A percentile compares a stretch with the other conserved stretches of the same genome.
These are phyloP conservation scores for Globisporangium iwayamae DNA, from an alignment of 352 stramenopile genomes.

Conservation along the genomic window DNA sequence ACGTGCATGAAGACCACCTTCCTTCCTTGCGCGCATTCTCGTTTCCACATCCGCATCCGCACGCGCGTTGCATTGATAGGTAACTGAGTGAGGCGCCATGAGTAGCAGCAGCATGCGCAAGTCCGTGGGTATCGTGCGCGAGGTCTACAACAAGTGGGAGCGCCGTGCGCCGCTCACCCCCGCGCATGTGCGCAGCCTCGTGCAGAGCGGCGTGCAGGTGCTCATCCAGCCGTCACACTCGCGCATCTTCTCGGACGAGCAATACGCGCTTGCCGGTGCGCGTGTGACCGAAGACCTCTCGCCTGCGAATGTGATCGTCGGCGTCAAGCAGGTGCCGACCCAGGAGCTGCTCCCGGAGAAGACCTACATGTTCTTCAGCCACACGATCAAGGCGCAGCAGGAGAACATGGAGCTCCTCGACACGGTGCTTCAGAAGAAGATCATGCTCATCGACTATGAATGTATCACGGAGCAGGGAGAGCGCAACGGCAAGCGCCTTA, in stretches of 20 bases:
- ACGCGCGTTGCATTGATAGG: background rate
- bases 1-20: background rate
- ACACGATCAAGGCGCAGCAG: constrained; percentile 96
- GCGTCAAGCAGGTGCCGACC: constrained; percentile 93
- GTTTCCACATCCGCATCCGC: constrained; percentile 6
- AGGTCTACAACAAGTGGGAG: constrained; percentile 96
- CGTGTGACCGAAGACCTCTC: constrained; percentile 88
- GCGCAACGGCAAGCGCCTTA: constrained; percentile 76
- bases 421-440: constrained; percentile 87
- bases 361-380: constrained; percentile 97
- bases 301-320: constrained; percentile 89
- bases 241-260: constrained; percentile 92
- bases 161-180: constrained; percentile 90
- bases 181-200: constrained; percentile 83
- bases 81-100: background rate
- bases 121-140: constrained; percentile 90
- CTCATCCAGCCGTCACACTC: constrained; percentile 91
- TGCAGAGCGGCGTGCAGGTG: constrained; percentile 81
- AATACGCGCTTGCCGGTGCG: constrained; percentile 90
- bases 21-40: background rate
- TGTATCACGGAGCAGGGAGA: constrained; percentile 90
- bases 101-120: constrained; percentile 26
- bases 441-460: constrained; percentile 96
- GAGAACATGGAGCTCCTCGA: constrained; percentile 96
- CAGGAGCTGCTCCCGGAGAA: constrained; percentile 85